Conservation (phyloP, 148 eudicot genomes). For the Simmondsia chinensis region DNA sequence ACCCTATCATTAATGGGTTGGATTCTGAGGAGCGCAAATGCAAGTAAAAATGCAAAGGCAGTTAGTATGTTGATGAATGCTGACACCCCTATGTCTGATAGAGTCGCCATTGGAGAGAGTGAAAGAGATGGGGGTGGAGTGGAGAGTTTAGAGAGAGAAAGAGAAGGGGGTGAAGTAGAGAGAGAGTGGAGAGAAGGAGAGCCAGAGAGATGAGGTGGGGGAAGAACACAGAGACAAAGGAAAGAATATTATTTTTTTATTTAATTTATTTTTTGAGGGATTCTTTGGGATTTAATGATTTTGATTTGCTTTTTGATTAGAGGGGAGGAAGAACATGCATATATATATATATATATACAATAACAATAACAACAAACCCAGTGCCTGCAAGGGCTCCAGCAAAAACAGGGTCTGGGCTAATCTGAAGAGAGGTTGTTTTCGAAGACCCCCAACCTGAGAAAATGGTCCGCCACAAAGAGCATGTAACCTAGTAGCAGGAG, state of each 20-base stretch:
- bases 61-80: constrained; percentile 68
- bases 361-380: no score
- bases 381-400: no score
- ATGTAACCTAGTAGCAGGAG: no score
- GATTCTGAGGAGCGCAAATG: constrained; percentile 82
- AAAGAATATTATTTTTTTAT: no score
- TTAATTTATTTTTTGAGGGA: no score
- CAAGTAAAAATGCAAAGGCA: constrained; percentile 74
- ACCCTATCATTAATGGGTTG: constrained; percentile 95
- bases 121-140: background rate
- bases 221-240: background rate
- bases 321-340: constrained; percentile 7
- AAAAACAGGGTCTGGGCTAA: no score
- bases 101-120: constrained; percentile 47
- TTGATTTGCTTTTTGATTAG: no score
- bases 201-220: background rate
- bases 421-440: no score
- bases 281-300: no score
- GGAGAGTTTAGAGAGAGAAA: constrained; percentile 4
- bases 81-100: constrained; percentile 87
- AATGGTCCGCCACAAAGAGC: no score
- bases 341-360: no score
- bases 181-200: constrained; percentile 1
- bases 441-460: no score
- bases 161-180: background rate